Base-by-base conservation (phyloP, 768 basidiomycete species). In the Mrakia frigida region DNA sequence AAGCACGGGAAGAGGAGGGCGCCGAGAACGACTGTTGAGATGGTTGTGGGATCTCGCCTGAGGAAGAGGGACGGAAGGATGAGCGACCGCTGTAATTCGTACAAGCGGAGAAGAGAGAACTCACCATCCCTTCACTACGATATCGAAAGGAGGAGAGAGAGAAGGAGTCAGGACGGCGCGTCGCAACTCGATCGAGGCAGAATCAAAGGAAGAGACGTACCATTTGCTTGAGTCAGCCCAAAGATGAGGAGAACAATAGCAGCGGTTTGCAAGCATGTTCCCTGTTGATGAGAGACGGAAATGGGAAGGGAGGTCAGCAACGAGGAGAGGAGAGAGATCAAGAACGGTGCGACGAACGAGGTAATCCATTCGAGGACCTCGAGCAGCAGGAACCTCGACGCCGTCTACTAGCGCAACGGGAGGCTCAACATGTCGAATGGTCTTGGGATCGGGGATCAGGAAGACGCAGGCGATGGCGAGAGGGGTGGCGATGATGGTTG, bases 1-100 rank as follows among this genome's bases (percentile, higher is more conserved):
- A 83, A 82, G 33, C 60, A 28, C 14, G 74, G 63, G 61, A 80
- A 78, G 31, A 79, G 61, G 5, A 79, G 25, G 4, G 75, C 43
- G n/a, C 68, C 67, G 21, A 82, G 41, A n/a, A 81, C 23, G 74
- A 82, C 74, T 2, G 82, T 79, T 13, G 78, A 81, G 59, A 80
- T 61, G 77, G 81, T 81, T 0, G 46, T 61, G 6, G 82, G 63
- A 10, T 70, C 76, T 2, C 31, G 35, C 74, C 74, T 65, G 23
- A 35, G 18, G 35, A 21, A 23, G 31, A 35, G 23, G 9, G 31
- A 33, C 16, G 16, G 63, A 11, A 18, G n/a, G n/a, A n/a, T n/a
- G n/a, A n/a, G n/a, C n/a, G n/a, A n/a, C n/a, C n/a, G n/a, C n/a
- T n/a, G n/a, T n/a, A n/a, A n/a, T n/a, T n/a, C n/a, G n/a, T n/a